Conservation (phyloP, 352 stramenopile genomes). For the Globisporangium cystogenes region DNA sequence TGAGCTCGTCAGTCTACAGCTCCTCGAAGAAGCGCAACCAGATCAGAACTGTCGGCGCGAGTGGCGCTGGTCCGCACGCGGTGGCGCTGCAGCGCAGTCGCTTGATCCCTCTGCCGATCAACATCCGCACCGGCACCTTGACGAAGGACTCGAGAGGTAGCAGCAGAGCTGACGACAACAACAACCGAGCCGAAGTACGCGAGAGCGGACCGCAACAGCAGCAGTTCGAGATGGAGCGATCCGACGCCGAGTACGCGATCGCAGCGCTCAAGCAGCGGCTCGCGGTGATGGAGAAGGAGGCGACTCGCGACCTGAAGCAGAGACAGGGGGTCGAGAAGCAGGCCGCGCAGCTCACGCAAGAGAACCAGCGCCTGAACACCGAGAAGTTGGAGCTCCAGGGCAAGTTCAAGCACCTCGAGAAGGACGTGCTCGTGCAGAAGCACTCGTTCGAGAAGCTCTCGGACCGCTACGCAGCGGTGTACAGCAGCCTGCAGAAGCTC, state of each 20-base stretch:
- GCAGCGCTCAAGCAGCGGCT: constrained; percentile 41
- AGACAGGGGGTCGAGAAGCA: constrained; percentile 36
- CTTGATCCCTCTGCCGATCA: constrained; percentile 49
- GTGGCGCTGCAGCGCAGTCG: constrained; percentile 44
- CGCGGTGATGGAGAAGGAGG: constrained; percentile 36
- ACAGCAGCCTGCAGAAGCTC: constrained; percentile 53
- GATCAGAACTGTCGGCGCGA: constrained; percentile 11
- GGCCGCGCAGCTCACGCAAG: constrained; percentile 20
- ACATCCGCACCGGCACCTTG: constrained; percentile 31
- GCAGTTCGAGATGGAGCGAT: constrained; percentile 19
- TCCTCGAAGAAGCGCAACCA: constrained; percentile 61
- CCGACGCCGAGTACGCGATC: constrained; percentile 37
- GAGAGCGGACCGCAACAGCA: constrained; percentile 6
- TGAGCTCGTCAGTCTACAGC: constrained; percentile 48
- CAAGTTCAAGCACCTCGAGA: constrained; percentile 43
- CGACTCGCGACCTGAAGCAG: constrained; percentile 12
- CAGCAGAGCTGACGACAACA: constrained; percentile 5
- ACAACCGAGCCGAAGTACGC: constrained; percentile 12
- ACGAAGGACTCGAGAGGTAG: constrained; percentile 11
- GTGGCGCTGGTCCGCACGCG: constrained; percentile 32
- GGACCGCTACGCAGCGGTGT: constrained; percentile 43
- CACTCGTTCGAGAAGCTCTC: constrained; percentile 69
- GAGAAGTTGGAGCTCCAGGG: constrained; percentile 31
- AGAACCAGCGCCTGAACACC: constrained; percentile 31
- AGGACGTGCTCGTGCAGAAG: constrained; percentile 37